Evolutionary conservation across 306 rosid genomes (phyloP).

Genomic region (Vachellia collinsii): DNA sequence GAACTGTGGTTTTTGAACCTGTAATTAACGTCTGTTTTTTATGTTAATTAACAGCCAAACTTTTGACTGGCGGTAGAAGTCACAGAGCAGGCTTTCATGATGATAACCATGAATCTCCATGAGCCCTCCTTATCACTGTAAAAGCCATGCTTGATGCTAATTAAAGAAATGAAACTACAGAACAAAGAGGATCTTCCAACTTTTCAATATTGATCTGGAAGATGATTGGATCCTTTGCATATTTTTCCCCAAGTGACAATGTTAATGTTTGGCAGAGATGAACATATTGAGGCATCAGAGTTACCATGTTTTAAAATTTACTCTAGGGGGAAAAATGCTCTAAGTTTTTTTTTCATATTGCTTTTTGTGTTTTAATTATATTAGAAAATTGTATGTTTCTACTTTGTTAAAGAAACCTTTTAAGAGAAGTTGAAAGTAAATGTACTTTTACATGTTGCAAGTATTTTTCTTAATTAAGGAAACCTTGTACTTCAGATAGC

Average conservation of each 20-base stretch:
- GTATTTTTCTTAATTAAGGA: too few relatives aligned
- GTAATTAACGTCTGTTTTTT: neutral
- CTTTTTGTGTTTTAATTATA: too few relatives aligned
- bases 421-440: too few relatives aligned
- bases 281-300: neutral
- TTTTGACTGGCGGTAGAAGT: constrained; percentile 25
- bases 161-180: neutral
- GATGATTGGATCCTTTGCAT: neutral
- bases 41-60: constrained; percentile 47
- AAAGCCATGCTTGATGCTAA: constrained; percentile 25
- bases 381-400: too few relatives aligned
- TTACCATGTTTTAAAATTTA: too few relatives aligned
- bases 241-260: neutral
- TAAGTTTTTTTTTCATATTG: too few relatives aligned
- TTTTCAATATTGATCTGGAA: too few relatives aligned
- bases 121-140: constrained; percentile 7
- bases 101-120: constrained; percentile 17
- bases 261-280: neutral
- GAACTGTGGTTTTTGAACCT: neutral
- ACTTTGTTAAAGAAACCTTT: too few relatives aligned
- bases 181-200: neutral
- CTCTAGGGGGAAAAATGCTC: too few relatives aligned
- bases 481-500: too few relatives aligned
- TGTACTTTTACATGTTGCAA: too few relatives aligned
- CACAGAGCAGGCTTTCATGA: constrained; percentile 30